A percentile compares a stretch with the other conserved stretches of the same genome.
These are phyloP conservation scores for Citrus medica DNA, from an alignment of 345 rosid species.

Conservation along the genomic window DNA sequence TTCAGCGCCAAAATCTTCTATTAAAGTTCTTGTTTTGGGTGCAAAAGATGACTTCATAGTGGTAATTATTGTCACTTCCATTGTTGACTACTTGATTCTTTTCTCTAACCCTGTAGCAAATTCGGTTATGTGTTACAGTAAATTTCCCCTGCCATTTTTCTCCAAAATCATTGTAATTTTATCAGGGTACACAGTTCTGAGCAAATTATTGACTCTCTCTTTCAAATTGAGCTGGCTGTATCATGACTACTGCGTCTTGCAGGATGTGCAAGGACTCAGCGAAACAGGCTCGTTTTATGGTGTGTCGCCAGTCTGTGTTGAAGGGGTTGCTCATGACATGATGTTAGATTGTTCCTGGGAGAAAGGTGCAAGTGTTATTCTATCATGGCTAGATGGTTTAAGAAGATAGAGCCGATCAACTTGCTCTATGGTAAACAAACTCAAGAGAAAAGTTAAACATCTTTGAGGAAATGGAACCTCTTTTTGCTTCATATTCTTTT, in stretches of 20 bases:
- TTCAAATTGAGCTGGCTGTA: not conserved
- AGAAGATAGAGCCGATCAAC: not conserved
- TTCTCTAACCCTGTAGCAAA: not conserved
- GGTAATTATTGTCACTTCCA: slow-evolving; percentile 33
- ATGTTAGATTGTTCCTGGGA: slow-evolving; percentile 89
- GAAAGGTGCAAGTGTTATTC: slow-evolving; percentile 52
- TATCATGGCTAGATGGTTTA: slow-evolving; percentile 53
- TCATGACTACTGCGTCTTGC: not conserved
- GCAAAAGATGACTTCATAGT: slow-evolving; percentile 83
- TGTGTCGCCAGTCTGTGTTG: slow-evolving; percentile 50
- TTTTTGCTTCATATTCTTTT: not conserved
- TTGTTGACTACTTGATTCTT: not conserved
- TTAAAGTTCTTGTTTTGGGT: slow-evolving; percentile 63
- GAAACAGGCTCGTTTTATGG: slow-evolving; percentile 70
- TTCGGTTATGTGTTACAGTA: not conserved
- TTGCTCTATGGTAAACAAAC: not conserved
- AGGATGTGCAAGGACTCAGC: slow-evolving; percentile 64
- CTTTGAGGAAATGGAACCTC: not conserved
- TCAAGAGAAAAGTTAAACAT: not conserved
- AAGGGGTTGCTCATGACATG: slow-evolving; percentile 87
- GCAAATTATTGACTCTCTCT: not conserved
- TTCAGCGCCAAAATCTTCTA: slow-evolving; percentile 41
- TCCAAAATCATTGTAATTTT: no score
- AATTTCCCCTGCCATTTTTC: not conserved
- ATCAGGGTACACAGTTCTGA: not conserved